These are phyloP conservation scores for Solanum ossicruentum DNA, from an alignment of 257 asterid species.

Conservation along the genomic window DNA sequence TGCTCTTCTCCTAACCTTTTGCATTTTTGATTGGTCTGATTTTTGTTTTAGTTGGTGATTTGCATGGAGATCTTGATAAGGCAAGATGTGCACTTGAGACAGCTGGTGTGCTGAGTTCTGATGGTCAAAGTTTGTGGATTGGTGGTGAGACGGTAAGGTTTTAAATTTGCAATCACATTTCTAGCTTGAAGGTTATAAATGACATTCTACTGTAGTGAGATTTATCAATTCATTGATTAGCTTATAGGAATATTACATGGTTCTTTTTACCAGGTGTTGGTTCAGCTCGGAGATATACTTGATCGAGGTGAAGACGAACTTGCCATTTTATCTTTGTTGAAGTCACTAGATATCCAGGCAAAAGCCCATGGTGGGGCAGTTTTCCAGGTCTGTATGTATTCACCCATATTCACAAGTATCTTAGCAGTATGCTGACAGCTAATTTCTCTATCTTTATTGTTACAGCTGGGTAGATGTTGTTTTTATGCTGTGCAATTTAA, in stretches of 20 bases:
- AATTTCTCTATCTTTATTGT: neutral
- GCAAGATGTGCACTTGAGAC: slow-evolving; percentile 87
- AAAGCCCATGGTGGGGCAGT: slow-evolving; percentile 91
- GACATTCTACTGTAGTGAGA: neutral
- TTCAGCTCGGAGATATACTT: slow-evolving; percentile 93
- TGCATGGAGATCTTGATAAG: slow-evolving; percentile 91
- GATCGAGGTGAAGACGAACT: slow-evolving; percentile 96
- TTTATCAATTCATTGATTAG: neutral
- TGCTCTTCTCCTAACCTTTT: neutral
- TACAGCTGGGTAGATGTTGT: neutral
- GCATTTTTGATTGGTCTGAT: neutral
- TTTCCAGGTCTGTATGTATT: slow-evolving; percentile 56
- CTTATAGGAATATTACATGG: neutral
- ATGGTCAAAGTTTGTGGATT: slow-evolving; percentile 65
- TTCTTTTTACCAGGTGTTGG: slow-evolving; percentile 39
- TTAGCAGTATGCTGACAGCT: neutral
- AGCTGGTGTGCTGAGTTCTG: slow-evolving; percentile 80
- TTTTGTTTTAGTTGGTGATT: slow-evolving; percentile 61
- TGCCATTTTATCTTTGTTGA: slow-evolving; percentile 76
- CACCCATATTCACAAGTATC: neutral
- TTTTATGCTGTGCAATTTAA: neutral
- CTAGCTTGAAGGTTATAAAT: neutral
- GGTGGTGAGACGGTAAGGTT: slow-evolving; percentile 81
- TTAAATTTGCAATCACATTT: neutral
- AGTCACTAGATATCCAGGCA: slow-evolving; percentile 74